Conservation (phyloP, 2,329 filamentous ascomycete genomes). For the Cephalotrichum gorgonifer region DNA sequence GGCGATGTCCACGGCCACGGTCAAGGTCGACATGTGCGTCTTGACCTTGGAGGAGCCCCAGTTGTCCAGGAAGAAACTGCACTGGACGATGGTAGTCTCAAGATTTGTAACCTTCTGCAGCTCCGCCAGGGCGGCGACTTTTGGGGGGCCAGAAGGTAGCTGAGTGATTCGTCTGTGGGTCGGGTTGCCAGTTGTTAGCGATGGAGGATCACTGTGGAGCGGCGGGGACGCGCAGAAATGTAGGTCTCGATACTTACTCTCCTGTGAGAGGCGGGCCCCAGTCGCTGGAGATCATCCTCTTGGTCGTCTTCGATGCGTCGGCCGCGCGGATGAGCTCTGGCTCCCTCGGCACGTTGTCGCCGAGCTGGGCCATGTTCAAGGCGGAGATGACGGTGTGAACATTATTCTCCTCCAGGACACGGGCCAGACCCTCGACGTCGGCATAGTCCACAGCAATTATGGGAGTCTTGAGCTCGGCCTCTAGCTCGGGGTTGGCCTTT, state of each 20-base stretch:
- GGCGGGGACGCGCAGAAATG: constrained; percentile 16
- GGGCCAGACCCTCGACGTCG: constrained; percentile 11
- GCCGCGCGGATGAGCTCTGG: constrained; percentile 33
- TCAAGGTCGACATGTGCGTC: constrained; percentile 25
- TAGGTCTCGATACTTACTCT: too few species aligned
- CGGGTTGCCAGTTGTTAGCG: neutral
- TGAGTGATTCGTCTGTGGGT: neutral
- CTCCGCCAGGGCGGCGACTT: constrained; percentile 1
- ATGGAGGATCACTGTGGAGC: neutral
- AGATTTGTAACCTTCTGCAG: constrained; percentile 12
- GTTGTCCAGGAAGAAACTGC: constrained; percentile 36
- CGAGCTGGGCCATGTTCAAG: constrained; percentile 11
- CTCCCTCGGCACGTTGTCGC: constrained; percentile 21
- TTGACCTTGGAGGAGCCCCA: constrained; percentile 25
- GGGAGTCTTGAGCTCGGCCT: constrained; percentile 13
- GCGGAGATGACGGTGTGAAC: constrained; percentile 34
- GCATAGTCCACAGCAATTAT: constrained; percentile 18
- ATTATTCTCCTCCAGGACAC: constrained; percentile 21
- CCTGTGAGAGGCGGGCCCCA: constrained; percentile 17
- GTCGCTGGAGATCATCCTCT: constrained; percentile 30
- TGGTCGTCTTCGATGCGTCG: constrained; percentile 22
- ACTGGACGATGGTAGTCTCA: constrained; percentile 25
- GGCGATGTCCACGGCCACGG: constrained; percentile 31
- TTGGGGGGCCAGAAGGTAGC: neutral
- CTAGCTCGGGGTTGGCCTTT: constrained; percentile 10